phyloP scores from a whole-genome alignment of 352 stramenopile genomes.

The Pythium folliculosum region DNA sequence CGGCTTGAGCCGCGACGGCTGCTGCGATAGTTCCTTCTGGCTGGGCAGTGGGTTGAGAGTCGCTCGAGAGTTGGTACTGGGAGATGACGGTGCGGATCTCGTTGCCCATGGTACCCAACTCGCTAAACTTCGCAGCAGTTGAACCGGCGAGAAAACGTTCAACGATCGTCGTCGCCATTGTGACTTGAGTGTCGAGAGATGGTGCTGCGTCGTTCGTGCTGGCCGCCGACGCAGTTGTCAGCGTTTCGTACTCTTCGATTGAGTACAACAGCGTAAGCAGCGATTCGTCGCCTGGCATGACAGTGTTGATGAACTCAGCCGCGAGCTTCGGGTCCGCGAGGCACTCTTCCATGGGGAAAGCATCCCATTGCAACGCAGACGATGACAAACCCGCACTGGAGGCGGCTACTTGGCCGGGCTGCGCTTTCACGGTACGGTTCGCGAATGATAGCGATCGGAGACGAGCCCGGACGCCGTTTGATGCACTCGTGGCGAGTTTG shows the following conservation, averaged over 20 bases:
- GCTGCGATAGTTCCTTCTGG: neutral
- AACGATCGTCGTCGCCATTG: slow-evolving; percentile 35
- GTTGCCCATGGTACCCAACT: slow-evolving; percentile 15
- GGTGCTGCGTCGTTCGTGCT: slow-evolving; percentile 9
- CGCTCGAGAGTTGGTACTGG: slow-evolving; percentile 21
- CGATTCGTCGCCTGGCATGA: slow-evolving; percentile 37
- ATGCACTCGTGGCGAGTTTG: neutral
- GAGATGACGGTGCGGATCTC: slow-evolving; percentile 13
- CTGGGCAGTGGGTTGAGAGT: neutral
- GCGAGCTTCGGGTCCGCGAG: slow-evolving; percentile 46
- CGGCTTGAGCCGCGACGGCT: slow-evolving; percentile 5
- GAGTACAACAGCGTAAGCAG: slow-evolving; percentile 43
- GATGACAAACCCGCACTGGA: neutral
- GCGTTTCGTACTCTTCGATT: slow-evolving; percentile 46
- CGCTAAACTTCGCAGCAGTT: neutral
- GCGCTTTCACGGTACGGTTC: neutral
- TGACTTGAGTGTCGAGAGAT: slow-evolving; percentile 28
- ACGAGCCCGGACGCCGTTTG: slow-evolving; percentile 8
- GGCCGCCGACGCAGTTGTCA: slow-evolving; percentile 22
- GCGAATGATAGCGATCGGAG: slow-evolving; percentile 28
- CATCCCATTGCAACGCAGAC: slow-evolving; percentile 9
- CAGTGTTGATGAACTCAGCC: slow-evolving; percentile 43
- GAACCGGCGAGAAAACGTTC: slow-evolving; percentile 30
- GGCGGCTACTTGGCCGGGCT: neutral
- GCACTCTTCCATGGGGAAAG: slow-evolving; percentile 39